Evolutionary conservation across 75 land plant genomes (phyloP).

Genomic region (Selaginella moellendorffii): DNA sequence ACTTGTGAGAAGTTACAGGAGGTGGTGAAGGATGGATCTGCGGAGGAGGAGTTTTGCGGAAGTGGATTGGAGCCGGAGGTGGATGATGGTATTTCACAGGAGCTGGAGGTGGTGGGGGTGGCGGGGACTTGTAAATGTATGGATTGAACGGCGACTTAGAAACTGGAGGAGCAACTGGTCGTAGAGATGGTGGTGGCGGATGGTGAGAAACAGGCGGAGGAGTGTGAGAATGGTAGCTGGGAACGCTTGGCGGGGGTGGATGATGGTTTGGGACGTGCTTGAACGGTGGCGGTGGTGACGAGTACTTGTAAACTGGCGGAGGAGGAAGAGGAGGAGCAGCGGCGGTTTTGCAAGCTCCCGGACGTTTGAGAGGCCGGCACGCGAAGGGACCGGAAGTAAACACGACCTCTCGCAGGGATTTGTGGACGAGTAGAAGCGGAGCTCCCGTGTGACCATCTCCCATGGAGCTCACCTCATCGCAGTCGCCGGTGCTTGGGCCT

Average conservation of each 20-base stretch:
- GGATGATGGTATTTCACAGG: neutral
- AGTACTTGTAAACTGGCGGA: neutral
- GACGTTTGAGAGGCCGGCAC: no score
- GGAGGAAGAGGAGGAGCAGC: neutral
- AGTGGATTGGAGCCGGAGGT: neutral
- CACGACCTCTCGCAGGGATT: neutral
- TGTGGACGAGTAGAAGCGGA: neutral
- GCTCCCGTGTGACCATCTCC: constrained; percentile 6
- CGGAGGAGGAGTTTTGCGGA: no score
- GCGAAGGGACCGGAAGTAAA: constrained; percentile 4
- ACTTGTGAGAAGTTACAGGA: no score
- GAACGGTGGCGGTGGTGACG: neutral
- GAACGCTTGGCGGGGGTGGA: neutral
- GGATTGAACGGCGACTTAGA: neutral
- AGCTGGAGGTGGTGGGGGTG: neutral
- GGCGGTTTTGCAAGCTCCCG: no score
- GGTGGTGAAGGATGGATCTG: neutral
- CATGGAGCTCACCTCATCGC: neutral
- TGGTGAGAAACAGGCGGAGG: neutral
- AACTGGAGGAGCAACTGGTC: neutral
- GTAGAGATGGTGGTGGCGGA: no score
- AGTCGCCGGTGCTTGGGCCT: neutral
- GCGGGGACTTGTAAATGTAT: neutral
- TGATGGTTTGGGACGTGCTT: neutral
- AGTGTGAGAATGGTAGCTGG: neutral